phyloP scores from a whole-genome alignment of 106 monocot species.

The Allium fistulosum region DNA sequence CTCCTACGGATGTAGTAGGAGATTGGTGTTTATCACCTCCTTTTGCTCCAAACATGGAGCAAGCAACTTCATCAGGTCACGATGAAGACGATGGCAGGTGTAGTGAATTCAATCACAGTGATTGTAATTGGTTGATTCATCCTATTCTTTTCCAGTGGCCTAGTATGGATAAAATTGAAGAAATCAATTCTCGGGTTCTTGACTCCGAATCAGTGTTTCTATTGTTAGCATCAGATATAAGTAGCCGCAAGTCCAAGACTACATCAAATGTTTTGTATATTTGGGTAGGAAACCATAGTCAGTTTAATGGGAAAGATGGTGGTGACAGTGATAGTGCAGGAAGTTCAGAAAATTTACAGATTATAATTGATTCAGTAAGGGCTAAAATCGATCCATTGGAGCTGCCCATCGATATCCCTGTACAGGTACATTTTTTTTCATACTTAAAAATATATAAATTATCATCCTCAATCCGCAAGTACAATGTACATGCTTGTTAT shows the following conservation, averaged over 20 bases:
- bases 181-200: slow-evolving; percentile 35
- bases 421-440: slow-evolving; percentile 32
- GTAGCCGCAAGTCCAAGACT: slow-evolving; percentile 5
- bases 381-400: slow-evolving; percentile 34
- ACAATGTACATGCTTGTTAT: too few species aligned
- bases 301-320: not conserved
- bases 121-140: slow-evolving; percentile 2
- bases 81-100: slow-evolving; percentile 4
- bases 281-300: slow-evolving; percentile 38
- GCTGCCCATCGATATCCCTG: slow-evolving; percentile 29
- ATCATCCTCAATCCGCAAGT: too few species aligned
- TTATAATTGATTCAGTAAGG: slow-evolving; percentile 14
- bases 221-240: slow-evolving; percentile 38
- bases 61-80: slow-evolving; percentile 4
- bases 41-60: slow-evolving; percentile 13
- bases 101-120: not conserved
- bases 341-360: slow-evolving; percentile 2
- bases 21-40: slow-evolving; percentile 54
- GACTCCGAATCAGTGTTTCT: slow-evolving; percentile 47
- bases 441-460: not conserved
- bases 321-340: not conserved
- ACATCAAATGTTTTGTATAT: slow-evolving; percentile 29
- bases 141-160: slow-evolving; percentile 51
- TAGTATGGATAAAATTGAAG: slow-evolving; percentile 31
- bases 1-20: slow-evolving; percentile 8